These are phyloP conservation scores for Arabis alpina DNA, from an alignment of 345 rosid species.

Conservation along the genomic window DNA sequence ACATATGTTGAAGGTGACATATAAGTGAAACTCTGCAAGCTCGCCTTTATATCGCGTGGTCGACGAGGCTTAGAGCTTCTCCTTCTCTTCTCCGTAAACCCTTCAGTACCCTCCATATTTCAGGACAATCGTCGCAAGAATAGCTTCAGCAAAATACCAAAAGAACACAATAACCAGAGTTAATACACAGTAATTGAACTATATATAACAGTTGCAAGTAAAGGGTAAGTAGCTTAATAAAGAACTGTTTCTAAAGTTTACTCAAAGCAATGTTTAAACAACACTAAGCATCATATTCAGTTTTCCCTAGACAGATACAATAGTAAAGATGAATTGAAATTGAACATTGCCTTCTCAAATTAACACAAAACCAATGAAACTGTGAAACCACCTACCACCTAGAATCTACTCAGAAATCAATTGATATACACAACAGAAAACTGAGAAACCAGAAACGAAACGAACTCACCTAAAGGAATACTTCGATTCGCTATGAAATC, in stretches of 20 bases:
- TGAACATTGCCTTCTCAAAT: conserved; percentile 3
- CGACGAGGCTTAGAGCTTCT: conserved; percentile 56
- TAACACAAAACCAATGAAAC: background rate
- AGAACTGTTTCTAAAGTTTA: background rate
- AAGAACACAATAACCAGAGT: background rate
- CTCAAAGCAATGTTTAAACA: background rate
- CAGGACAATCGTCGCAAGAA: background rate
- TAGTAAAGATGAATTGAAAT: background rate
- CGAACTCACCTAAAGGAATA: background rate
- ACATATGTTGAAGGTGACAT: conserved; percentile 41
- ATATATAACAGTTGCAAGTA: background rate
- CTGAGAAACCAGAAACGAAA: conserved; percentile 6
- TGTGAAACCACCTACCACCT: background rate
- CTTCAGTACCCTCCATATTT: conserved; percentile 58
- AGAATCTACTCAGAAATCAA: background rate
- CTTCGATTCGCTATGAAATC: background rate
- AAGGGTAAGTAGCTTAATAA: background rate
- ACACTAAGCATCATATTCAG: background rate
- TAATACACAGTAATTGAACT: background rate
- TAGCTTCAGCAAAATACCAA: background rate
- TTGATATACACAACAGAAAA: conserved; percentile 1
- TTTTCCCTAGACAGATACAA: background rate
- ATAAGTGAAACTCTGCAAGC: conserved; percentile 36
- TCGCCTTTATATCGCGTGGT: conserved; percentile 45
- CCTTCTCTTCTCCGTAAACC: conserved; percentile 52